Base-by-base conservation (phyloP, 345 rosid genomes). In the Firmiana major region DNA sequence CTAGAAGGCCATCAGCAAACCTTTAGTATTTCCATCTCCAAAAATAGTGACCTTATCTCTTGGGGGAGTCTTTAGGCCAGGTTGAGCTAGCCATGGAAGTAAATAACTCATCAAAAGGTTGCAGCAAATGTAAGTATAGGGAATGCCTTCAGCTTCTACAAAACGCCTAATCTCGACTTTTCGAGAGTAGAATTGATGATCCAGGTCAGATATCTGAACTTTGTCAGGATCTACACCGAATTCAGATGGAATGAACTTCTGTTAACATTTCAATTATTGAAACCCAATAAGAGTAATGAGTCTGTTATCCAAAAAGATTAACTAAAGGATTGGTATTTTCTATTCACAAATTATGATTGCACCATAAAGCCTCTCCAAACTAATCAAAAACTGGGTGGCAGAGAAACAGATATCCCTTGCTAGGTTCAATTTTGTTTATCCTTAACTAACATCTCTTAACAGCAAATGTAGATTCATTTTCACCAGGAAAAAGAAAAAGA, bases 201-300 rank as follows among this genome's bases (percentile, higher is more conserved):
- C 93, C 80, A 94, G 81, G 76, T 80, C 88, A 3, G 87, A 84
- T 74, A 94, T 82, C 77, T 86, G 93, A 62, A 78, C 77, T 86
- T 86, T 89, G 54, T 91, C 91, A 2, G 97, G 87, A 83, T 94
- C 88, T 42, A 87, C 85, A 77, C 98, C 98, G 74, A 90, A 94
- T 60, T 94, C 96, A 0, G 97, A 90, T 58, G 97, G 98, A 59
- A 94, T 82, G 81, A 94, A 94, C 84, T 90, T 91, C 98, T 94
- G 84, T 73, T 85, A 81, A 45, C 42, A 67, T 63, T 62, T 46
- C 62, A 22, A 78, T 55, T 49, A 76, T 21, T 1, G 6, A 51
- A 45, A 51, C 34, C 46, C 19, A 71, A 31, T 17, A 28, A 31
- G 6, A 53, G 6, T 8, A 28, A 42, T 7, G 11, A 68, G 54